A percentile compares a stretch with the other conserved stretches of the same genome.
These are phyloP conservation scores for Mycena rosella DNA, from an alignment of 768 basidiomycete genomes.

Conservation along the genomic window DNA sequence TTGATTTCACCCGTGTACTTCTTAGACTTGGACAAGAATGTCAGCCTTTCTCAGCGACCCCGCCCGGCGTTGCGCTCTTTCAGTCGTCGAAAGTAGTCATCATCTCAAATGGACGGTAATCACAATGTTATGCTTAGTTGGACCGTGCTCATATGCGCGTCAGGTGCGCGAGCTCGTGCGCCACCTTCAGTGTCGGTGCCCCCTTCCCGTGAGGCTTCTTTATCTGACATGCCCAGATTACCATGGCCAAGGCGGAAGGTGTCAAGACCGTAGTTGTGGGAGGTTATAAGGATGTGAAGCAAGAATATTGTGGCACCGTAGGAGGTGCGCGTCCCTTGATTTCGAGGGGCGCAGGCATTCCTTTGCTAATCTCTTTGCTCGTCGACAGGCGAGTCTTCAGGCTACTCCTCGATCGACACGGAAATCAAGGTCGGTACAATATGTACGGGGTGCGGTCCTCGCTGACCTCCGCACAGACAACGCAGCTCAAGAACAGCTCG, in stretches of 20 bases:
- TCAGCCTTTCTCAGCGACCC: conserved; percentile 48
- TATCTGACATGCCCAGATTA: conserved; percentile 55
- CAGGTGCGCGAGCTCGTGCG: conserved; percentile 61
- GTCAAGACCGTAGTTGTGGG: conserved; percentile 68
- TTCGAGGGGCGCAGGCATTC: background rate
- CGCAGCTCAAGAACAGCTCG: conserved; percentile 64
- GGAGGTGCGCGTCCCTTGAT: conserved; percentile 48
- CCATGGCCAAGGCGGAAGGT: conserved; percentile 70
- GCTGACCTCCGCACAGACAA: conserved; percentile 49
- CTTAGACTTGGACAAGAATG: conserved; percentile 63
- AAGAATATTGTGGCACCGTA: conserved; percentile 72
- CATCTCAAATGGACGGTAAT: conserved; percentile 63
- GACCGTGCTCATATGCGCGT: background rate
- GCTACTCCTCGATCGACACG: conserved; percentile 71
- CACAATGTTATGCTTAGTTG: conserved; percentile 5
- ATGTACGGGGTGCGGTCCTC: background rate
- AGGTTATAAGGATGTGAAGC: conserved; percentile 59
- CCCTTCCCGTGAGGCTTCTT: background rate
- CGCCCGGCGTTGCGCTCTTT: conserved; percentile 63
- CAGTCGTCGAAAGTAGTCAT: conserved; percentile 63
- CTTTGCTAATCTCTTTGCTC: background rate
- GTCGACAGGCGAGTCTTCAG: conserved; percentile 61
- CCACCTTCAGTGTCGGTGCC: conserved; percentile 57
- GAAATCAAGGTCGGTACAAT: conserved; percentile 60
- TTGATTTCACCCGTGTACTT: conserved; percentile 1